Percentiles rank a stretch among this genome's conserved stretches.
These are phyloP conservation scores for Lactarius hengduanensis DNA, from an alignment of 768 basidiomycete genomes.

Conservation along the genomic window DNA sequence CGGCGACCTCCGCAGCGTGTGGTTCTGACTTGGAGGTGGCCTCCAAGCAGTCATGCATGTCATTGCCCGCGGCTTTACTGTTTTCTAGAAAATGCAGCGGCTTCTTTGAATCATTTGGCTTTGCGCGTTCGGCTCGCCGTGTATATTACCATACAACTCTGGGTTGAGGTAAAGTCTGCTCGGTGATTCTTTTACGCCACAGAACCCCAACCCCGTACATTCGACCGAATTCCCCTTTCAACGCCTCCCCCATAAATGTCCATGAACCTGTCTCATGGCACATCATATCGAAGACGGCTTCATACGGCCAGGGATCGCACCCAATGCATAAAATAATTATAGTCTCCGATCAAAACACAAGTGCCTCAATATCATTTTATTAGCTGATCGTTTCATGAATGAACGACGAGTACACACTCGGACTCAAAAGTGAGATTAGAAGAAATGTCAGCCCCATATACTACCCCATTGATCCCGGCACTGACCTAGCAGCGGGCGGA, in stretches of 20 bases:
- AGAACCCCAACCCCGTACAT: not conserved
- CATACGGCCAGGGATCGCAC: not conserved
- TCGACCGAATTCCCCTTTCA: not conserved
- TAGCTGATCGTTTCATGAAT: not conserved
- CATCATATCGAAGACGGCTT: not conserved
- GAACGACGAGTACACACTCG: no score
- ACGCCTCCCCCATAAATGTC: not conserved
- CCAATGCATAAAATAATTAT: no score
- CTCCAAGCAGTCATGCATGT: no score
- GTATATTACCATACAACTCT: no score
- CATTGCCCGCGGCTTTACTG: not conserved
- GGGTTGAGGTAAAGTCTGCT: not conserved
- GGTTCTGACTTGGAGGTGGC: no score
- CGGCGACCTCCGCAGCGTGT: no score
- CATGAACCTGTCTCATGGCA: not conserved
- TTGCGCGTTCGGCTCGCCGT: not conserved
- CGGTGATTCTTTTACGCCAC: not conserved
- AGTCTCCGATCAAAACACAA: not conserved
- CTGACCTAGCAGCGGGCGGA: slow-evolving; percentile 72
- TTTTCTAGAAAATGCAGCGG: not conserved
- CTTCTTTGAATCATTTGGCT: not conserved
- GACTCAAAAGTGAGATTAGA: not conserved
- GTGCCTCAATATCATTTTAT: not conserved
- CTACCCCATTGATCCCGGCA: slow-evolving; percentile 72
- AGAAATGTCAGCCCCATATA: slow-evolving; percentile 74